Evolutionary conservation across 192 early-diverging fungal species (phyloP).

Genomic region (Umbelopsis ramanniana): DNA sequence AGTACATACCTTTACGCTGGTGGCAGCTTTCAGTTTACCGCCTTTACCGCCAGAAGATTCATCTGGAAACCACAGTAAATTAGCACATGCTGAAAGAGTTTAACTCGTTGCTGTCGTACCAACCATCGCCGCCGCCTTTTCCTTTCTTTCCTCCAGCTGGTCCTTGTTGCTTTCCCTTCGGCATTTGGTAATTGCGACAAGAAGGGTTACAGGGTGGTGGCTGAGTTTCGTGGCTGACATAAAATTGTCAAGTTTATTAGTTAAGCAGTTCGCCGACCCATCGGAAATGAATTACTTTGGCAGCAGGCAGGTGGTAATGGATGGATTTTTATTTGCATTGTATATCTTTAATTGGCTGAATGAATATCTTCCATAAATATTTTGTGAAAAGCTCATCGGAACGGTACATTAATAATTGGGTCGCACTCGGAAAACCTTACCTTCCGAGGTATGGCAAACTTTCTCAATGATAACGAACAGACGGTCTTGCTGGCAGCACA

Average conservation of each 20-base stretch:
- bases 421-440: no score
- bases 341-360: no score
- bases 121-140: constrained; percentile 17
- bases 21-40: constrained; percentile 66
- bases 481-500: no score
- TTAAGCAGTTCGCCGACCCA: not conserved
- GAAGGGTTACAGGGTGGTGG: not conserved
- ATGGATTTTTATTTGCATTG: no score
- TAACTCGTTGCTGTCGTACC: not conserved
- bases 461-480: no score
- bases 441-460: no score
- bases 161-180: constrained; percentile 38
- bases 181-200: constrained; percentile 22
- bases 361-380: no score
- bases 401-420: no score
- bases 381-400: no score
- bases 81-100: not conserved
- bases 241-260: not conserved
- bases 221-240: constrained; percentile 7
- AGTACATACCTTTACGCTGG: constrained; percentile 53
- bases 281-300: no score
- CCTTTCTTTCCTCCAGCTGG: constrained; percentile 24
- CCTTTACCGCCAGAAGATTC: constrained; percentile 40
- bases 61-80: constrained; percentile 14
- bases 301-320: no score